Evolutionary conservation across 208 protist genomes (phyloP), one percentile per base, ranked within the genome.

Genomic region (Crithidia acanthocephali): DNA sequence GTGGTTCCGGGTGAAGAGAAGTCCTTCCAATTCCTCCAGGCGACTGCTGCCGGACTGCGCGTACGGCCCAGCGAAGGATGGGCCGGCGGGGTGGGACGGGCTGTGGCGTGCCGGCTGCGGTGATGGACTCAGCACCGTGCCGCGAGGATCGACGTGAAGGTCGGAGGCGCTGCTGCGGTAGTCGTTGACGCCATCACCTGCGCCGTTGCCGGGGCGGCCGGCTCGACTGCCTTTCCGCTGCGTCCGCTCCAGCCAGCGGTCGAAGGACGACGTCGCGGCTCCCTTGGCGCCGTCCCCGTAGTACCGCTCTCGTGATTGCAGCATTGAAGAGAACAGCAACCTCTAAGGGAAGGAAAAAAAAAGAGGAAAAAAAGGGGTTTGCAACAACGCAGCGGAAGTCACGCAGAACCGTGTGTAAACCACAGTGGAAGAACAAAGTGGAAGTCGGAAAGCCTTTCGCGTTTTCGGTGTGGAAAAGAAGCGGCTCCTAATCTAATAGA

Each of bases 21-120:
- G 57, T 1, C 45, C 72, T 28, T 77, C 72, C 10, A 71, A 22
- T n/a, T 77, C 48, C 20, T 66, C 64, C 16, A 77, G 10, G 0
- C 25, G 57, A 8, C 50, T 53, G 2, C 1, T 27, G 27, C 44
- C 22, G 20, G 45, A 32, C 33, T 20, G 18, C 22, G 44, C 3
- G 27, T 59, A 59, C 6, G 27, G 20, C 5, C 32, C 32, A 13
- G 55, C 22, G 5, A 25, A 9, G 11, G 55, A 37, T 27, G 55
- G 25, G 2, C 32, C 32, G 20, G 55, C 23, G 20, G 32, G 55
- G 28, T 22, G 28, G 1, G 55, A 60, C 13, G 33, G 33, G 27
- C 20, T 23, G 16, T 23, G 55, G 27, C 33, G 33, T 15, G 32
- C 7, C 2, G 16, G 15, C 32, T 22, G 55, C 30, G 55, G 32